Base-by-base conservation (phyloP, 768 basidiomycete genomes). In the Pleurotus platypus region DNA sequence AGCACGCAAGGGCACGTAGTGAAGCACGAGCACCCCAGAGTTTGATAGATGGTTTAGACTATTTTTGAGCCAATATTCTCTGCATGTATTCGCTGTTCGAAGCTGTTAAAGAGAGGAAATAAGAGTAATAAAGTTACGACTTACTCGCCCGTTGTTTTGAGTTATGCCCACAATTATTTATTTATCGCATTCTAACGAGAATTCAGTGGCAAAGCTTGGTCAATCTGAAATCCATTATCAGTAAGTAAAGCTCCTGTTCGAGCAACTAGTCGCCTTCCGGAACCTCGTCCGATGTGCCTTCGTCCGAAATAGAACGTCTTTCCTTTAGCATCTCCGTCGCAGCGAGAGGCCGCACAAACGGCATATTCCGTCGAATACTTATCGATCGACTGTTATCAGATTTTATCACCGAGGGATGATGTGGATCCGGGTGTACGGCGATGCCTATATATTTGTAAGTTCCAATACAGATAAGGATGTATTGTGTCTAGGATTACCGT, bases 11-110 rank as follows among this genome's bases (percentile, higher is more conserved):
- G 13, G 55, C 50, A 42, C 55, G 20, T 13, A 45, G 42, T 45
- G 20, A 45, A 45, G 9, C 35, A 51, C 46, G 54, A 40, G 43
- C 50, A 54, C 42, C 57, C 56, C 53, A 54, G 39, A 61, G 56
- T 26, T 46, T 71, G 63, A 62, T 71, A 57, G 65, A 71, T 59
- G 70, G 65, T 45, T 58, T 69, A 18, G 71, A 72, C 58, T 71
- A 69, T 57, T 71, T 72, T 58, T 72, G 39, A 54, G 43, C 16
- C 35, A 39, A 9, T 42, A 26, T 5, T 24, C 24, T 24, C 24
- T 24, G 24, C 4, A 16, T 35, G 30, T 9, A 9, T 2, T 35
- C 30, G 30, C 30, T 35, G 9, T 35, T 8, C 30, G 30, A 9
- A 35, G 30, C 30, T 35, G 30, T 35, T 35, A 35, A 9, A 35